Evolutionary conservation across 192 early-diverging fungal species (phyloP), one percentile per base, ranked within the genome.

Genomic region (Phlyctochytrium planicorne): DNA sequence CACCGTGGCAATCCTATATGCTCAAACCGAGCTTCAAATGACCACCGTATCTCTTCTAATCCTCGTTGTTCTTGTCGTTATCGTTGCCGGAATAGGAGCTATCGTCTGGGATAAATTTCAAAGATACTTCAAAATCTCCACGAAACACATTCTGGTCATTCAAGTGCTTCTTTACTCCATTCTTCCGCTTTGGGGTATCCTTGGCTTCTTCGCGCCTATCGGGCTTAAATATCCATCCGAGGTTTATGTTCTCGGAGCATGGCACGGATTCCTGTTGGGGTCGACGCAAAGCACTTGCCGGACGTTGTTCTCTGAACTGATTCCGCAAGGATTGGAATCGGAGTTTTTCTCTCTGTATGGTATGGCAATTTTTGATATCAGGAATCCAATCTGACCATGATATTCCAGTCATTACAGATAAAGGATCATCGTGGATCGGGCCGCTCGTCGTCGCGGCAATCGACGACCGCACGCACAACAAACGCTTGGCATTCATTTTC

Each of bases 271-370:
- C 14, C 72, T 89, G 55, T 63, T 86, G 25, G 89, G 87, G 27
- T 37, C 34, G 23, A 70, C 65, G 3, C 67, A 75, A 30, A 63
- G 50, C 23, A 83, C 79, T 68, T 85, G 82, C 32, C 82, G 88
- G 16, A 82, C 81, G 25, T 53, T 91, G 71, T 88, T 88, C 60
- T 81, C 84, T 2, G 82, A 88, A 52, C 68, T 92, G 65, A 61
- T 85, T 0, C 91, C 91, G 0, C 72, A 33, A 30, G 88, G 87
- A 32, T 78, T 79, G 32, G 90, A 89, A 47, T 78, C 84, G 24
- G 73, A 88, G 60, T 89, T 91, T 72, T 91, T 90, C 57, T 75
- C 77, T 25, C 65, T 91, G 2, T 91, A 86, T 67, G 88, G 83
- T n/a, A n/a, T n/a, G n/a, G n/a, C n/a, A n/a, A n/a, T n/a, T n/a